phyloP scores from a whole-genome alignment of 345 rosid species.

The Mercurialis annua region DNA sequence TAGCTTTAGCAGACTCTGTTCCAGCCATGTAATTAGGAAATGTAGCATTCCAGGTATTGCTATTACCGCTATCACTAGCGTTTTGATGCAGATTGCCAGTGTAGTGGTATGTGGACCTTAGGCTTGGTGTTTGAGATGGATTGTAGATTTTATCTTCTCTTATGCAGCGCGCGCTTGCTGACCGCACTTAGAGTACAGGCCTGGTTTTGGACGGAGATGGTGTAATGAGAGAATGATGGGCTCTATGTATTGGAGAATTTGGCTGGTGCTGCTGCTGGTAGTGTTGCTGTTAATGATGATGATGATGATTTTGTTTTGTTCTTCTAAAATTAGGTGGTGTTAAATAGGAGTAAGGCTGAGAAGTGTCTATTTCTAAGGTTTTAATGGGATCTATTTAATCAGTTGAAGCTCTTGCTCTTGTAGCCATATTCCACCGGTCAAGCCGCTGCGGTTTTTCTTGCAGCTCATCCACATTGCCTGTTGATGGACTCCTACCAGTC shows the following conservation, averaged over 20 bases:
- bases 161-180: slow-evolving; percentile 60
- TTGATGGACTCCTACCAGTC: slow-evolving; percentile 47
- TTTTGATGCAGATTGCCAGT: slow-evolving; percentile 35
- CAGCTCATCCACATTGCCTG: slow-evolving; percentile 43
- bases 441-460: slow-evolving; percentile 61
- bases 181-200: slow-evolving; percentile 57
- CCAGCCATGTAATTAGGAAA: slow-evolving; percentile 86
- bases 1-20: slow-evolving; percentile 79
- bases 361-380: slow-evolving; percentile 69
- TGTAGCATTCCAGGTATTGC: slow-evolving; percentile 31
- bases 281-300: slow-evolving; percentile 33
- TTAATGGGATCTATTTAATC: slow-evolving; percentile 56
- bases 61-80: slow-evolving; percentile 26
- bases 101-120: slow-evolving; percentile 66
- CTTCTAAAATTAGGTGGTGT: slow-evolving; percentile 37
- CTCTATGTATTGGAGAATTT: slow-evolving; percentile 48
- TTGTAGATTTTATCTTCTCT: slow-evolving; percentile 51
- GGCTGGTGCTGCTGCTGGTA: slow-evolving; percentile 42
- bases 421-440: slow-evolving; percentile 53
- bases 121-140: slow-evolving; percentile 74
- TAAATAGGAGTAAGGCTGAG: slow-evolving; percentile 56
- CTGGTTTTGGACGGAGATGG: slow-evolving; percentile 72
- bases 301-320: slow-evolving; percentile 40
- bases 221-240: slow-evolving; percentile 49
- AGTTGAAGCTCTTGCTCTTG: slow-evolving; percentile 65